These are phyloP conservation scores for Epichloe hybrida DNA, from an alignment of 2,329 filamentous ascomycete species.

Conservation along the genomic window DNA sequence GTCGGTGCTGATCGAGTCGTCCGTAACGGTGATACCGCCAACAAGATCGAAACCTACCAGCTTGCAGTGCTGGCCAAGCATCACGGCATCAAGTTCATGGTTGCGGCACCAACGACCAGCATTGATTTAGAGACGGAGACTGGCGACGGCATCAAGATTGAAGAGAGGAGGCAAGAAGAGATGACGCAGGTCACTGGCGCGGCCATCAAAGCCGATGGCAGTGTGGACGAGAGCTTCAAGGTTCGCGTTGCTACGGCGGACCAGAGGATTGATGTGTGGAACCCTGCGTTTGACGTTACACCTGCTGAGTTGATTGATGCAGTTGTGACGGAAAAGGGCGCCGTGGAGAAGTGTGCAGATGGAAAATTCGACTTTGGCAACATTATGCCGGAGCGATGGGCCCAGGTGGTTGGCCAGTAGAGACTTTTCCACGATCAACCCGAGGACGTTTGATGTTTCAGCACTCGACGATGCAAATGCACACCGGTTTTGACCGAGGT, in stretches of 20 bases:
- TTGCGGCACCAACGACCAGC: slow-evolving; percentile 87
- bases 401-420: slow-evolving; percentile 12
- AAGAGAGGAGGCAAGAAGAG: slow-evolving; percentile 71
- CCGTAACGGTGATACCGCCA: slow-evolving; percentile 92
- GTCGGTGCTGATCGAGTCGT: slow-evolving; percentile 93
- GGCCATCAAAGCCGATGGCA: slow-evolving; percentile 48
- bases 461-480: neutral
- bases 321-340: slow-evolving; percentile 84
- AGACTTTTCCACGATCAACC: too few species aligned
- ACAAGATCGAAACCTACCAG: slow-evolving; percentile 94
- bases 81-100: slow-evolving; percentile 86
- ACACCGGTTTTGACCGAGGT: neutral
- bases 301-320: slow-evolving; percentile 81
- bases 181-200: slow-evolving; percentile 76
- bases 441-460: neutral
- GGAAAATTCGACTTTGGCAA: slow-evolving; percentile 55
- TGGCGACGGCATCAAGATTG: slow-evolving; percentile 74
- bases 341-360: slow-evolving; percentile 60
- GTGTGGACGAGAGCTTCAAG: slow-evolving; percentile 46
- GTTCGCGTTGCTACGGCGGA: slow-evolving; percentile 70
- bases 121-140: slow-evolving; percentile 73
- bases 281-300: slow-evolving; percentile 93
- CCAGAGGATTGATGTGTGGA: slow-evolving; percentile 77
- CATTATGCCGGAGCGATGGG: slow-evolving; percentile 44
- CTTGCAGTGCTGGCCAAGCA: slow-evolving; percentile 80